Percentiles rank a stretch among this genome's conserved stretches.
Evolutionary conservation across 108 stramenopile species (phyloP).

Genomic region (Pseudonitzschia multiseries): DNA sequence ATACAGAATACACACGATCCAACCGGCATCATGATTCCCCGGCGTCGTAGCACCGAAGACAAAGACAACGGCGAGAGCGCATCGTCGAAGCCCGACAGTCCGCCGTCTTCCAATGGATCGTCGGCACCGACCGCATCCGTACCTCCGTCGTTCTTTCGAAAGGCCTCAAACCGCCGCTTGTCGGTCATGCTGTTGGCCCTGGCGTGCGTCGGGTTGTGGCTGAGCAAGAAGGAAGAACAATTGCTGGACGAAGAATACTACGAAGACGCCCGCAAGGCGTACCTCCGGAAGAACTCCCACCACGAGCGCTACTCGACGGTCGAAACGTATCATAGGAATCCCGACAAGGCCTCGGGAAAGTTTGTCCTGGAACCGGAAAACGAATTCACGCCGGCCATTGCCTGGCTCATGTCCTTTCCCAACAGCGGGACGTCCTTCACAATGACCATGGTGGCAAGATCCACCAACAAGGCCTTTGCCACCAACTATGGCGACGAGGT

Average conservation of each 20-base stretch:
- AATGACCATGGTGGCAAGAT: slow-evolving; percentile 34
- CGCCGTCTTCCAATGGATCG: too few relatives aligned
- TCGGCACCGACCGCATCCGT: too few relatives aligned
- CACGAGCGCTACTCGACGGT: neutral
- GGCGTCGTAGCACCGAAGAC: too few relatives aligned
- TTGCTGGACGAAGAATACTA: slow-evolving; percentile 6
- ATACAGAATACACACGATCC: too few relatives aligned
- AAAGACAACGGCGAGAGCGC: too few relatives aligned
- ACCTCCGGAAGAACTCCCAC: neutral
- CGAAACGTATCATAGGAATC: neutral
- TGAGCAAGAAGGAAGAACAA: slow-evolving; percentile 5
- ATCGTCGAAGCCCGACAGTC: too few relatives aligned
- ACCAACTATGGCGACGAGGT: slow-evolving; percentile 44
- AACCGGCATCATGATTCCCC: too few relatives aligned
- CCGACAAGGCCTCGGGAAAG: neutral
- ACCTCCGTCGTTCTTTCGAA: neutral
- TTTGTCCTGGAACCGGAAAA: slow-evolving; percentile 25
- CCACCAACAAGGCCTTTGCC: slow-evolving; percentile 30
- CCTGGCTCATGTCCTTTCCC: slow-evolving; percentile 66
- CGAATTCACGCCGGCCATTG: slow-evolving; percentile 41
- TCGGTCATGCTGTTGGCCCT: neutral
- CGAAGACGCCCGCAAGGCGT: slow-evolving; percentile 13
- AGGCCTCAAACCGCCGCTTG: slow-evolving; percentile 3
- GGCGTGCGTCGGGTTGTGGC: neutral
- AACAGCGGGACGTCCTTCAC: slow-evolving; percentile 54